Percentiles rank a stretch among this genome's conserved stretches.
Conservation (phyloP, 106 monocot species). For the Alisma plantagoaquatica region DNA sequence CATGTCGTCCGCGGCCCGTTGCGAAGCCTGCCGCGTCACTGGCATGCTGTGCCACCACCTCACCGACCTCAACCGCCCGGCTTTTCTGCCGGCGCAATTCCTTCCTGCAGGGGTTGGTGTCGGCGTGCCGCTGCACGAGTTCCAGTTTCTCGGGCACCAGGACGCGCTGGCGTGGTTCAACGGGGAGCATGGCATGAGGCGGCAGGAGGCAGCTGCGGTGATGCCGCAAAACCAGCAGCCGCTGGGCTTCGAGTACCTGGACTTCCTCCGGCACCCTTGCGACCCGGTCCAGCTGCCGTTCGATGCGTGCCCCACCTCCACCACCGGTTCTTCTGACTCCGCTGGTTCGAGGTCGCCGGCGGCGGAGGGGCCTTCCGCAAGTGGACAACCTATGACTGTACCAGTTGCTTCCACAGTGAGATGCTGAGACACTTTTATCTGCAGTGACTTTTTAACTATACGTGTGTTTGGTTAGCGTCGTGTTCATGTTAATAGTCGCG, state of each 20-base stretch:
- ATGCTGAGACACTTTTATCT: background rate
- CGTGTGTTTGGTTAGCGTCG: too few species aligned
- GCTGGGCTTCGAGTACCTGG: slow-evolving; percentile 20
- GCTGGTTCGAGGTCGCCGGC: background rate
- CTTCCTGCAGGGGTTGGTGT: slow-evolving; percentile 10
- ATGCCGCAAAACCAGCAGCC: background rate
- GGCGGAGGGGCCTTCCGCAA: slow-evolving; percentile 1
- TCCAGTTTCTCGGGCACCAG: slow-evolving; percentile 60
- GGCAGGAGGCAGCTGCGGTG: background rate
- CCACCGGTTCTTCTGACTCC: slow-evolving; percentile 9
- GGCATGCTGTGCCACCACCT: slow-evolving; percentile 8
- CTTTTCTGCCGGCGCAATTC: slow-evolving; percentile 8
- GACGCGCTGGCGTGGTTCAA: slow-evolving; percentile 31
- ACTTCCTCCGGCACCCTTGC: slow-evolving; percentile 9
- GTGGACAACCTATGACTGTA: slow-evolving; percentile 6
- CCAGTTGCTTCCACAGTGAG: slow-evolving; percentile 1
- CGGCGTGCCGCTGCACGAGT: slow-evolving; percentile 32
- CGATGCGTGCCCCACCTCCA: slow-evolving; percentile 20
- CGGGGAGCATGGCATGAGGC: background rate
- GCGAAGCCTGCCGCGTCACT: slow-evolving; percentile 24
- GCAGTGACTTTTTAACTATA: background rate
- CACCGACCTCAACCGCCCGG: slow-evolving; percentile 29
- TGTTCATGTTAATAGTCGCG: too few species aligned
- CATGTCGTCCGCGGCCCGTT: slow-evolving; percentile 26
- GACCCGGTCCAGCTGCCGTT: slow-evolving; percentile 7